Conservation (phyloP, 164 flowering plant genomes). For the Euptelea pleiosperma region DNA sequence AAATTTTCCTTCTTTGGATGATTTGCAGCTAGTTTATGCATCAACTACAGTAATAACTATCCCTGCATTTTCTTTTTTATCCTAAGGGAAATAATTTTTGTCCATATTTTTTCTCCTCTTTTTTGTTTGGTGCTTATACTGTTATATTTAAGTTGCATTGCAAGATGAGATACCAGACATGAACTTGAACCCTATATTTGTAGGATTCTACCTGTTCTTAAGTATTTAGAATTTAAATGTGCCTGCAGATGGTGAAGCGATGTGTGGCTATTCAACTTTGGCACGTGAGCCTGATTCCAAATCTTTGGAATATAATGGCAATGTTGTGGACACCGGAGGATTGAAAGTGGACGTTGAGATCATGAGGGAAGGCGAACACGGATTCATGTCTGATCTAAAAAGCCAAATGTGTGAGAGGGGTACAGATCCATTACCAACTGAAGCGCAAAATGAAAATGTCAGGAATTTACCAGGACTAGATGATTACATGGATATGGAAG, state of each 20-base stretch:
- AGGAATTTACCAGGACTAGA: slow-evolving; percentile 17
- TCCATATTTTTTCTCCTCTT: no score
- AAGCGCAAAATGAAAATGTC: slow-evolving; percentile 17
- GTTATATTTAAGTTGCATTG: not conserved
- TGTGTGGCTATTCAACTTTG: slow-evolving; percentile 6
- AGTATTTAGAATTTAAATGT: not conserved
- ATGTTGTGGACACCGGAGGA: slow-evolving; percentile 20
- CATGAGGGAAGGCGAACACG: slow-evolving; percentile 24
- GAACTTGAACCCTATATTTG: not conserved
- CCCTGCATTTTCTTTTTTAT: not conserved
- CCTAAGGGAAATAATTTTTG: no score
- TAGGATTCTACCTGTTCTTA: not conserved
- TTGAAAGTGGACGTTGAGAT: slow-evolving; percentile 15
- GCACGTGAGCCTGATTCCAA: slow-evolving; percentile 11
- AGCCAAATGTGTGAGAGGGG: slow-evolving; percentile 1
- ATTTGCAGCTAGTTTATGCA: no score
- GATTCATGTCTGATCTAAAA: slow-evolving; percentile 13
- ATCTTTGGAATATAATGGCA: slow-evolving; percentile 15
- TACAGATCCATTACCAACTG: slow-evolving; percentile 13
- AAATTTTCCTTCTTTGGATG: no score
- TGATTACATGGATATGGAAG: slow-evolving; percentile 17
- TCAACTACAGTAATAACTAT: not conserved
- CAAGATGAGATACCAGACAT: not conserved
- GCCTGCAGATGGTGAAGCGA: slow-evolving; percentile 22
- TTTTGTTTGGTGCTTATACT: not conserved